A percentile compares a stretch with the other conserved stretches of the same genome.
Conservation (phyloP, 1,284 basidiomycete species). For the Tremellales sp. region DNA sequence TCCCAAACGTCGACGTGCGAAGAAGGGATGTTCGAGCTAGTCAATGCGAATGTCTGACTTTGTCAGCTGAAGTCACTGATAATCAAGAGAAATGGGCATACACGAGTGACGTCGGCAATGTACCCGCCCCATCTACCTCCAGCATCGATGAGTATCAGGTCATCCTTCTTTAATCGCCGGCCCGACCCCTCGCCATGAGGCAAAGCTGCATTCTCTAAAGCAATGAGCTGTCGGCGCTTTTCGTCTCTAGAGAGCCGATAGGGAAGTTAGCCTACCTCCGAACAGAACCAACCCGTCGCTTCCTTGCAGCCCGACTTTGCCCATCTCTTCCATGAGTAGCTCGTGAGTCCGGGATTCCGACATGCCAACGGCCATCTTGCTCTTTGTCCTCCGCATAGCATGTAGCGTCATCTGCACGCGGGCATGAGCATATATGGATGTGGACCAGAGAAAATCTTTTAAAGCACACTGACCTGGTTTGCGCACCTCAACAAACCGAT, state of each 20-base stretch:
- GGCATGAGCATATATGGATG: background rate
- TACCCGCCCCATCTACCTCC: constrained; percentile 69
- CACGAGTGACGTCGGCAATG: constrained; percentile 70
- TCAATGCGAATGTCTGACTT: constrained; percentile 64
- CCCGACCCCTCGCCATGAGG: constrained; percentile 76
- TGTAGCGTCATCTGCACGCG: constrained; percentile 65
- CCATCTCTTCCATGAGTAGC: constrained; percentile 59
- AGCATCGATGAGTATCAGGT: constrained; percentile 74
- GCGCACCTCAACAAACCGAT: constrained; percentile 68
- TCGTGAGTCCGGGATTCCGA: constrained; percentile 63
- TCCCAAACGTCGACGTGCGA: constrained; percentile 64
- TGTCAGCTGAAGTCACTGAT: background rate
- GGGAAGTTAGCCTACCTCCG: constrained; percentile 57
- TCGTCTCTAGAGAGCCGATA: background rate
- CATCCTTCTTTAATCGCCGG: constrained; percentile 55
- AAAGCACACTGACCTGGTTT: constrained; percentile 60
- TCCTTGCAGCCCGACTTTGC: constrained; percentile 57
- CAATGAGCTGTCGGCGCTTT: constrained; percentile 1
- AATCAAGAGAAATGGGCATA: constrained; percentile 41
- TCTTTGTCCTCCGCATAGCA: constrained; percentile 64
- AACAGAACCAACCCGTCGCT: constrained; percentile 67
- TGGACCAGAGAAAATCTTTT: background rate
- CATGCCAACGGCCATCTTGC: constrained; percentile 65
- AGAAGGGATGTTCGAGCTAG: constrained; percentile 56
- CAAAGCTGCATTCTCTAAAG: constrained; percentile 71